Evolutionary conservation across 352 stramenopile genomes (phyloP).

Genomic region (Phytopythium litorale): DNA sequence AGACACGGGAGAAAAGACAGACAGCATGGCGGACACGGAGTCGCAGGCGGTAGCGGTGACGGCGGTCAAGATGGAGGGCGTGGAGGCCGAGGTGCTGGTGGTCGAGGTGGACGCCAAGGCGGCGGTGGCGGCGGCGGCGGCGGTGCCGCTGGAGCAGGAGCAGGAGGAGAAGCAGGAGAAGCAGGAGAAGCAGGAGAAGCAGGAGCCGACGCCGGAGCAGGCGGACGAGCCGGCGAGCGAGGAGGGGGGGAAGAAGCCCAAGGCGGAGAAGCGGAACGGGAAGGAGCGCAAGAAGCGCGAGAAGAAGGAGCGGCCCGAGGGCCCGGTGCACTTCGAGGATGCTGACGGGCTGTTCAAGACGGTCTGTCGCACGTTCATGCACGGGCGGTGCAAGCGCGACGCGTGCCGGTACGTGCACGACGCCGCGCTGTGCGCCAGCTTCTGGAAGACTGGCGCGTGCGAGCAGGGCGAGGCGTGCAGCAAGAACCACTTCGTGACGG

Average conservation of each 20-base stretch:
- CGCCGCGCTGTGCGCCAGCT: constrained; percentile 37
- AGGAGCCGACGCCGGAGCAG: constrained; percentile 1
- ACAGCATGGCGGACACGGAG: constrained; percentile 5
- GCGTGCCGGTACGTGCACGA: constrained; percentile 57
- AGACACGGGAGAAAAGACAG: not conserved
- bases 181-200: constrained; percentile 1
- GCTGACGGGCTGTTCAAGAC: constrained; percentile 51
- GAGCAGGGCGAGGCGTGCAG: constrained; percentile 51
- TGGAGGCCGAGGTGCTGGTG: constrained; percentile 7
- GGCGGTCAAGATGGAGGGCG: constrained; percentile 2
- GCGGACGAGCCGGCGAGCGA: not conserved
- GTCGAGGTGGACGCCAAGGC: not conserved
- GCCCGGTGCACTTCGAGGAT: constrained; percentile 40
- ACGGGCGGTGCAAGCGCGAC: constrained; percentile 21
- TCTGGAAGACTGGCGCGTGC: constrained; percentile 45
- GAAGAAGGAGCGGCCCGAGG: constrained; percentile 15
- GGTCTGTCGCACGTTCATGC: constrained; percentile 60
- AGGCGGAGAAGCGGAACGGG: constrained; percentile 1
- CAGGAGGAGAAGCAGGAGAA: constrained; percentile 5
- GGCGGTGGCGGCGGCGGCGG: too few relatives aligned
- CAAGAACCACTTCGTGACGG: constrained; percentile 53
- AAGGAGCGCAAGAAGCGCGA: constrained; percentile 5
- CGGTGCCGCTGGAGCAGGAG: not conserved
- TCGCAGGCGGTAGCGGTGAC: not conserved
- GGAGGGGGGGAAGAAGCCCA: constrained; percentile 1